Base-by-base conservation (phyloP, 495 filamentous ascomycete species). In the Penicillium cinerascens region DNA sequence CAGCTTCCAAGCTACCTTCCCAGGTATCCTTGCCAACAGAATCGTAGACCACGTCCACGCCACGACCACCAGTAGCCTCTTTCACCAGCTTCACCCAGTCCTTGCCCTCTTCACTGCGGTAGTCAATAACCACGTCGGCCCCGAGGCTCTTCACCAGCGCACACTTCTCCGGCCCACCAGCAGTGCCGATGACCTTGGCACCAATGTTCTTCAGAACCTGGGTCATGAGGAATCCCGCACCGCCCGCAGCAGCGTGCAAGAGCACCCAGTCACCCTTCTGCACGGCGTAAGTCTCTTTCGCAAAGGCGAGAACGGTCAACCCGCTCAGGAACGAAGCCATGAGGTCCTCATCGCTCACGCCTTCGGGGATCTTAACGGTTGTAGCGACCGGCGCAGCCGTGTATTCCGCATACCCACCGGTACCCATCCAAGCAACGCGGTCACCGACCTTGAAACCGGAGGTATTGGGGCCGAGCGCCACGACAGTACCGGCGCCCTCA, bases 221-320 rank as follows among this genome's bases (percentile, higher is more conserved):
- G 21, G 81, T 85, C 48, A 97, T 75, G 70, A 86, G 82, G 38
- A 85, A 75, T 0, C 92, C 93, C 0, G 91, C 88, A 4, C 93
- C 93, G 38, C 93, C 93, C 8, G 92, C 91, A 0, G 93, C 93
- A 0, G 93, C 92, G 57, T 95, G 90, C 27, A 97, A 80, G 1
- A 98, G 81, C 7, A 93, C 79, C 84, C 86, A 95, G 51, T 95
- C 89, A 1, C 86, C 89, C 64, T 76, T 79, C 60, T 88, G 73
- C 23, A 96, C 87, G 1, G 73, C 64, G 52, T 91, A 81, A 11
- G 86, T 80, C 67, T 96, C 93, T 60, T 87, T 84, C 10, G 87
- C 82, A 36, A 97, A 73, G 0, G 91, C 85, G 23, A 96, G 72
- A 1, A 93, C 92, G 0, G 93, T 97, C 44, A 98, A 66, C 4